Conservation (phyloP, 208 protist genomes). For the Tritrichomonas musculus region DNA sequence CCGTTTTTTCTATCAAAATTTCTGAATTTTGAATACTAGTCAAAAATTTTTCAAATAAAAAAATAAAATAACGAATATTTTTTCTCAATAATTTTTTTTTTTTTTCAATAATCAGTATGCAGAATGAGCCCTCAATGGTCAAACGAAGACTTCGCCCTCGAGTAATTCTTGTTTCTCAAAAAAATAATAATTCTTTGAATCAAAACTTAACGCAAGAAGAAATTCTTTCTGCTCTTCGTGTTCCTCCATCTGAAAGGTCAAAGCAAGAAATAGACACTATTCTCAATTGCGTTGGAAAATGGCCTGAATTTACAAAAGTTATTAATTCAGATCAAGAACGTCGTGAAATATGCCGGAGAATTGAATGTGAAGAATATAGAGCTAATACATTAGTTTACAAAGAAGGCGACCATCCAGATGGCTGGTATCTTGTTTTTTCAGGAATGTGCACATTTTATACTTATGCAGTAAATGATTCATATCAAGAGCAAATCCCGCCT, state of each 20-base stretch:
- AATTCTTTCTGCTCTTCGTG: not conserved
- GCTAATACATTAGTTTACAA: not conserved
- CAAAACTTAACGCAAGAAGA: not conserved
- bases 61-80: no score
- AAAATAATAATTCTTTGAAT: not conserved
- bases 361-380: not conserved
- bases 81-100: no score
- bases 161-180: constrained; percentile 1
- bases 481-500: not conserved
- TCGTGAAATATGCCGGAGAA: constrained; percentile 17
- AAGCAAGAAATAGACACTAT: not conserved
- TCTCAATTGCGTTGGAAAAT: not conserved
- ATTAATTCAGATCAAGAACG: not conserved
- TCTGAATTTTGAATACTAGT: no score
- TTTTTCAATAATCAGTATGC: no score
- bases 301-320: not conserved
- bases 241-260: not conserved
- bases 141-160: not conserved
- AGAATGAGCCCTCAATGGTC: no score
- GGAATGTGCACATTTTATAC: not conserved
- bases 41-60: no score
- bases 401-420: constrained; percentile 12
- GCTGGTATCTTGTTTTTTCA: constrained; percentile 21
- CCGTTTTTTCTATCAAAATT: no score
- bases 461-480: not conserved